These are phyloP conservation scores for Trichoderma sp. DNA, from an alignment of 2,329 filamentous ascomycete species.

Conservation along the genomic window DNA sequence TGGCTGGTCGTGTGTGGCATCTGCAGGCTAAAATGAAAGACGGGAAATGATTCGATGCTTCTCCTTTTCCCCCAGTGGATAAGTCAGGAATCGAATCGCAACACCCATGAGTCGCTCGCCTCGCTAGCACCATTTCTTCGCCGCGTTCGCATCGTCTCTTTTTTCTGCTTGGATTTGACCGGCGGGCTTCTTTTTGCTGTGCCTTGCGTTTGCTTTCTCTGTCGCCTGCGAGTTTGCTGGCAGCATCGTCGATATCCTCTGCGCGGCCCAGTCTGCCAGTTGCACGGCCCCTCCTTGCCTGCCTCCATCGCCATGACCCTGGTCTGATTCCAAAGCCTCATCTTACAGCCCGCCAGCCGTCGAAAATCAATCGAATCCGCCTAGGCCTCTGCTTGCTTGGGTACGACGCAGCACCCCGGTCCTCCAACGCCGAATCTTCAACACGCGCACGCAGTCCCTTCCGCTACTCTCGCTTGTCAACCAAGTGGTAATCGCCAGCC, in stretches of 20 bases:
- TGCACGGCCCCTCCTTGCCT: conserved; percentile 10
- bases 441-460: conserved; percentile 18
- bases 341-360: conserved; percentile 24
- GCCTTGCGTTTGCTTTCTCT: not conserved
- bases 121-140: conserved; percentile 18
- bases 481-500: not conserved
- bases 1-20: conserved; percentile 17
- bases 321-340: conserved; percentile 21
- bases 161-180: not conserved
- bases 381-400: conserved; percentile 16
- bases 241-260: not conserved
- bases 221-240: not conserved
- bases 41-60: conserved; percentile 24
- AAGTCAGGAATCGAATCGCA: conserved; percentile 20
- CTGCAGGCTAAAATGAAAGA: conserved; percentile 16
- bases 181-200: not conserved
- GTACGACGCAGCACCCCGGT: conserved; percentile 8
- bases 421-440: conserved; percentile 7
- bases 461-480: conserved; percentile 9
- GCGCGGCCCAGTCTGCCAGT: not conserved
- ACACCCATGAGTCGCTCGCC: conserved; percentile 24
- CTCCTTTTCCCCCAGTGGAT: conserved; percentile 21
- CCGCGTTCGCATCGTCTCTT: conserved; percentile 6
- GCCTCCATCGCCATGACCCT: conserved; percentile 26
- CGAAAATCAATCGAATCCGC: conserved; percentile 18